phyloP scores from a whole-genome alignment of 1,284 basidiomycete genomes.

The Rhodotorula mucilaginosa region DNA sequence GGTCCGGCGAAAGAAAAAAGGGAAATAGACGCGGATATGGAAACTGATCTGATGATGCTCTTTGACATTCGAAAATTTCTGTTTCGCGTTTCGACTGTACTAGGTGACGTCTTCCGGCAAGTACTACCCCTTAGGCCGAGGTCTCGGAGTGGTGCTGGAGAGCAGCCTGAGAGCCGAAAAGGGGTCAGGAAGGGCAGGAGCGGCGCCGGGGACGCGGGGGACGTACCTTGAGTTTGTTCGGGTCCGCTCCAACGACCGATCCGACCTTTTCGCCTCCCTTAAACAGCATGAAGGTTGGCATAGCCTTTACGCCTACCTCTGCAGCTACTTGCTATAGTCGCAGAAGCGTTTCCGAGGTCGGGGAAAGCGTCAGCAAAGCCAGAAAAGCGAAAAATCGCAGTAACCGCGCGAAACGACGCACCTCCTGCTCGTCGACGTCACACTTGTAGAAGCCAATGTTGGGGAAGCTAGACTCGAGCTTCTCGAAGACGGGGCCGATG shows the following conservation, averaged over 20 bases:
- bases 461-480: constrained; percentile 56
- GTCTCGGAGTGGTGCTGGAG: constrained; percentile 31
- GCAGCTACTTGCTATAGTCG: constrained; percentile 53
- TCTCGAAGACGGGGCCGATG: constrained; percentile 76
- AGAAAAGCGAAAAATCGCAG: too few relatives aligned
- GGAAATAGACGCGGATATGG: too few relatives aligned
- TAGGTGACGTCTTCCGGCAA: not conserved
- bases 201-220: constrained; percentile 63
- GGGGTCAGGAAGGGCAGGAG: constrained; percentile 56
- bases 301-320: constrained; percentile 71
- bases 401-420: constrained; percentile 52
- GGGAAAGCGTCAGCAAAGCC: not conserved
- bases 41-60: too few relatives aligned
- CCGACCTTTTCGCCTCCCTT: constrained; percentile 65
- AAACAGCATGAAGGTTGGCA: constrained; percentile 76
- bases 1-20: too few relatives aligned
- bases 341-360: not conserved
- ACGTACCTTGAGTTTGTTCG: constrained; percentile 52
- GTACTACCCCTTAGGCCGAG: not conserved
- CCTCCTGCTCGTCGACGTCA: constrained; percentile 63
- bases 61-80: not conserved
- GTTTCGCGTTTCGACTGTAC: not conserved
- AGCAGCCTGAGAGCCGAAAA: constrained; percentile 50
- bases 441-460: constrained; percentile 75
- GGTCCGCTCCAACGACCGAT: constrained; percentile 64